Base-by-base conservation (phyloP, 140 eudicot genomes). In the Erigeron philadelphicus region DNA sequence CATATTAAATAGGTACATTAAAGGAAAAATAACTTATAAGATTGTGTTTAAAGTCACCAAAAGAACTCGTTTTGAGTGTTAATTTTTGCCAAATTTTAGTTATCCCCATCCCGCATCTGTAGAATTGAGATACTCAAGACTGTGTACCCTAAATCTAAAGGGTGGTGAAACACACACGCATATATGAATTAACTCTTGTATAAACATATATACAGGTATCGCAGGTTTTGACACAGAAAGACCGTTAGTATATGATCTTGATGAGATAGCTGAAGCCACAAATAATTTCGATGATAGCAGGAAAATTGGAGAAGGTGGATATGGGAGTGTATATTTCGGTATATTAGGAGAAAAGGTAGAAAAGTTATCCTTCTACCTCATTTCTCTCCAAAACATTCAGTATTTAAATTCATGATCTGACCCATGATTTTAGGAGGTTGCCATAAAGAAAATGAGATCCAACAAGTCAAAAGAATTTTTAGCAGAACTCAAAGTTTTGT, bases 361-460 rank as follows among this genome's bases (percentile, higher is more conserved):
- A 11, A 44, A 58, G 38, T 0, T 62, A 0, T 65, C 16, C 11
- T 52, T 57, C 43, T 60, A 55, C 25, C 38, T 68, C 60, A 21
- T 61, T 56, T 18, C 17, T 66, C 17, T 42, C 13, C 1, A 61
- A 41, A 11, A 1, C 16, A 45, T 70, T 40, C 12, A 9, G 66
- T 77, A 68, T 38, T 68, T 57, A 12, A 67, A 65, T n/a, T 57
- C 55, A 68, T 62, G 25, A 65, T 35, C 4, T 1, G 62, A 44
- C 54, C 62, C 23, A 49, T 65, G 50, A 18, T 73, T 69, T 64
- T 74, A 89, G 96, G 91, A 86, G 71, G 85, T 89, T 73, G 96
- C 96, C 11, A 68, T 89, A 66, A 89, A 89, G 83, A 89, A 86
- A 78, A 89, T 89, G 96, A 86, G 90, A 77, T 84, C 96, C 6